A percentile compares a stretch with the other conserved stretches of the same genome.
phyloP scores from a whole-genome alignment of 2,329 filamentous ascomycete species.

The Pseudogymnoascus sp. region DNA sequence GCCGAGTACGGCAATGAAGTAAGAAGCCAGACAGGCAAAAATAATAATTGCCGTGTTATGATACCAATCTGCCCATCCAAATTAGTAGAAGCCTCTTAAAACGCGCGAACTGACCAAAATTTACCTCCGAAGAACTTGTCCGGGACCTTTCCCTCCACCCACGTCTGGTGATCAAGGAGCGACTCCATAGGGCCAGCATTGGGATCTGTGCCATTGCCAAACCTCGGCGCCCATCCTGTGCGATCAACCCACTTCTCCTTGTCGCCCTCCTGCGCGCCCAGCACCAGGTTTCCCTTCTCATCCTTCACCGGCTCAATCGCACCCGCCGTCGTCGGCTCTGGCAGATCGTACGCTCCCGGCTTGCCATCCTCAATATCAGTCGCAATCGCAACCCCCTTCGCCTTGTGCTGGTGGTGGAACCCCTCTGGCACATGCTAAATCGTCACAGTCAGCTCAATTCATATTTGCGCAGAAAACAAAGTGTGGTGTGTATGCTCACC shows the following conservation, averaged over 20 bases:
- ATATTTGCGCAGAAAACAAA: not conserved
- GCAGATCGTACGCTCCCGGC: conserved; percentile 67
- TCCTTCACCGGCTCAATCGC: conserved; percentile 45
- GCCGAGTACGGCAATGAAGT: conserved; percentile 81
- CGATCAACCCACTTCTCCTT: conserved; percentile 46
- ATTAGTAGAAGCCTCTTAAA: conserved; percentile 14
- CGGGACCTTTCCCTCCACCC: conserved; percentile 73
- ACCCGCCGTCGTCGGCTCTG: conserved; percentile 63
- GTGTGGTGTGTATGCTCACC: conserved; percentile 44
- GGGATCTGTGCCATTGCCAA: conserved; percentile 60
- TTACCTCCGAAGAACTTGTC: conserved; percentile 85
- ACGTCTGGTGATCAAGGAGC: conserved; percentile 80
- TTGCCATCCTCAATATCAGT: conserved; percentile 72
- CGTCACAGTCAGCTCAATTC: conserved; percentile 2
- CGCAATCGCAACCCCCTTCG: conserved; percentile 61
- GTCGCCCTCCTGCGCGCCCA: conserved; percentile 47
- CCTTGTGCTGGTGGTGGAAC: conserved; percentile 53
- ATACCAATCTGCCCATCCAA: conserved; percentile 69
- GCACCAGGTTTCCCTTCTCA: conserved; percentile 41
- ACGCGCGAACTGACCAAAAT: conserved; percentile 21
- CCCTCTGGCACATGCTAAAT: conserved; percentile 57
- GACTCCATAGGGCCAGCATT: conserved; percentile 49
- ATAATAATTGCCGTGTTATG: conserved; percentile 92
- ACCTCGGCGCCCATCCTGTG: conserved; percentile 84
- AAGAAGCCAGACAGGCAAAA: conserved; percentile 84